Conservation (phyloP, 306 rosid species). For the Fagus sylvatica region DNA sequence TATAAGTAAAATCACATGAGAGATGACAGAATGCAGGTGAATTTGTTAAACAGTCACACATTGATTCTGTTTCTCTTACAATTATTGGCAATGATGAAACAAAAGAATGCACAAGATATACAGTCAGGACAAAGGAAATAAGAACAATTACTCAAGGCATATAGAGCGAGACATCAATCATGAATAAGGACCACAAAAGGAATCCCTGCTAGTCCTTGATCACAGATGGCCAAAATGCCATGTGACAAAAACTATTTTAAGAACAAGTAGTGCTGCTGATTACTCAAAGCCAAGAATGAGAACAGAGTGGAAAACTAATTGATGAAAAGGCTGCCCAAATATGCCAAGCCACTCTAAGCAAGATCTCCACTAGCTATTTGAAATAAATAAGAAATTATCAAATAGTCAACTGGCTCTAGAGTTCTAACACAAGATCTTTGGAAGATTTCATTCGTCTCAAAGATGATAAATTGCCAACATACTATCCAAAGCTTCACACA, state of each 20-base stretch:
- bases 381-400: neutral
- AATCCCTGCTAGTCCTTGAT: neutral
- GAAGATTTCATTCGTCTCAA: neutral
- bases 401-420: neutral
- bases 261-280: neutral
- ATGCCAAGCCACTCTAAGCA: neutral
- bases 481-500: neutral
- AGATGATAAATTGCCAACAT: neutral
- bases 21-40: neutral
- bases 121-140: neutral
- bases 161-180: neutral
- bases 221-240: neutral
- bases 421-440: neutral
- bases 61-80: neutral
- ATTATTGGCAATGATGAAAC: neutral
- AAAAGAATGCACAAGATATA: neutral
- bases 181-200: neutral
- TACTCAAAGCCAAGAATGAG: neutral
- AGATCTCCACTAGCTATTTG: neutral
- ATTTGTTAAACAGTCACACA: neutral
- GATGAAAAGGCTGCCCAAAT: neutral
- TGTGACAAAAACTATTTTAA: neutral
- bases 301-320: neutral
- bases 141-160: neutral
- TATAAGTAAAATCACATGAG: neutral